These are phyloP conservation scores for Hyphodiscus sp. DNA, from an alignment of 2,329 filamentous ascomycete species.

Conservation along the genomic window DNA sequence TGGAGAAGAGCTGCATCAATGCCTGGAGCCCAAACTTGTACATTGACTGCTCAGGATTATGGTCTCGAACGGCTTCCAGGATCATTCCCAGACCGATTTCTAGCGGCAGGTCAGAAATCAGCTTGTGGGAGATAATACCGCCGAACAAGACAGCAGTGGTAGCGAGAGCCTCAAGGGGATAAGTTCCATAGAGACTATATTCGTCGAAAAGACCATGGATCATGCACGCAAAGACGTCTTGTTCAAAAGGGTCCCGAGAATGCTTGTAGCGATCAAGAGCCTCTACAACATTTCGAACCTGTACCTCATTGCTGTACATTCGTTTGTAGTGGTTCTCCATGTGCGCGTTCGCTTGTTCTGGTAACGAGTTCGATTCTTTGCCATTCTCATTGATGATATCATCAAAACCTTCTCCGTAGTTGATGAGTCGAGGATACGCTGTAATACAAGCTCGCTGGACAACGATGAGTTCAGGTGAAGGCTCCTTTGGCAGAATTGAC, in stretches of 20 bases:
- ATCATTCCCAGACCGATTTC: conserved; percentile 97
- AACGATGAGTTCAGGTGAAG: conserved; percentile 63
- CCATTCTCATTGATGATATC: conserved; percentile 85
- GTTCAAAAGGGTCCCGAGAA: conserved; percentile 75
- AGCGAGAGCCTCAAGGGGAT: conserved; percentile 90
- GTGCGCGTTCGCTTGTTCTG: conserved; percentile 71
- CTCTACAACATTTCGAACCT: conserved; percentile 79
- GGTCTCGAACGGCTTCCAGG: conserved; percentile 87
- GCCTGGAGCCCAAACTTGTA: conserved; percentile 97
- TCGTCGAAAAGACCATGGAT: conserved; percentile 97
- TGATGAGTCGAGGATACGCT: conserved; percentile 88
- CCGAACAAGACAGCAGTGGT: conserved; percentile 96
- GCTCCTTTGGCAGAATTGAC: conserved; percentile 54
- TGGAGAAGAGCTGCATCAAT: conserved; percentile 76
- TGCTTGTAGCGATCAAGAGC: conserved; percentile 82
- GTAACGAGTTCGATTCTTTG: conserved; percentile 71
- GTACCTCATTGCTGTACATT: conserved; percentile 90
- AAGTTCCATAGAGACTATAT: conserved; percentile 90
- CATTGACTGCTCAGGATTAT: conserved; percentile 79
- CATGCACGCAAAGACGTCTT: conserved; percentile 97
- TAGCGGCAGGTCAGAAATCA: conserved; percentile 83
- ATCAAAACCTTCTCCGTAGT: conserved; percentile 89
- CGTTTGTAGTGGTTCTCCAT: conserved; percentile 98
- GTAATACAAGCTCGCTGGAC: conserved; percentile 87
- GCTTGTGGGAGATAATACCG: conserved; percentile 88